A percentile compares a stretch with the other conserved stretches of the same genome.
These are phyloP conservation scores for Acacia pycnantha DNA, from an alignment of 331 rosid species.

Conservation along the genomic window DNA sequence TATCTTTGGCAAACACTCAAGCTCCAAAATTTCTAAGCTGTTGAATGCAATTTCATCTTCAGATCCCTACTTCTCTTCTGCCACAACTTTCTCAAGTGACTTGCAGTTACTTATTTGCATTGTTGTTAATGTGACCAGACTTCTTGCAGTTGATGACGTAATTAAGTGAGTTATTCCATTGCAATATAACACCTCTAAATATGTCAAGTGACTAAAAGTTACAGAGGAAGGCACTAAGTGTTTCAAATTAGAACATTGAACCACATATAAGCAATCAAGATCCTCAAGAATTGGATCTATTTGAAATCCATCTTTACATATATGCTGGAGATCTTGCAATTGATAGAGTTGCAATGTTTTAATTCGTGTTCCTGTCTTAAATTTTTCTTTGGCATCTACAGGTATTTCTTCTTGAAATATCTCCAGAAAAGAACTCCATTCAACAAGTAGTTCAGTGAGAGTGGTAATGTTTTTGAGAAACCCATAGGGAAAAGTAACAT, in stretches of 20 bases:
- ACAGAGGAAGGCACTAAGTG: conserved; percentile 9
- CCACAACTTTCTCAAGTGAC: background rate
- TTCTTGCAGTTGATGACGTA: background rate
- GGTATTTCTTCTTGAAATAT: background rate
- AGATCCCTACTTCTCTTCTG: too few species aligned
- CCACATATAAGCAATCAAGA: accelerated
- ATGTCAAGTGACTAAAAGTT: background rate
- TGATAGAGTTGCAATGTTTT: accelerated
- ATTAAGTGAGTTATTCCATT: background rate
- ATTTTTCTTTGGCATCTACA: background rate
- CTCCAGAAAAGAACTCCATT: background rate
- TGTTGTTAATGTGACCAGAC: background rate
- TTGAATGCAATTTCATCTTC: background rate
- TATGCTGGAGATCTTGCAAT: background rate
- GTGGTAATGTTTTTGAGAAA: background rate
- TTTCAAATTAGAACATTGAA: background rate
- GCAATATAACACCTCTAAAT: conserved; percentile 7
- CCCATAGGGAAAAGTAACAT: conserved; percentile 4
- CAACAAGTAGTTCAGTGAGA: background rate
- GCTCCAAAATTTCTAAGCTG: background rate
- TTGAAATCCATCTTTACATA: conserved; percentile 20
- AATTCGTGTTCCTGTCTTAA: background rate
- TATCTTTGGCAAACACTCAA: background rate
- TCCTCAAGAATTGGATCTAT: background rate
- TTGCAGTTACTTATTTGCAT: background rate